Base-by-base conservation (phyloP, 1,284 basidiomycete species). In the Phenoliferia sp. region DNA sequence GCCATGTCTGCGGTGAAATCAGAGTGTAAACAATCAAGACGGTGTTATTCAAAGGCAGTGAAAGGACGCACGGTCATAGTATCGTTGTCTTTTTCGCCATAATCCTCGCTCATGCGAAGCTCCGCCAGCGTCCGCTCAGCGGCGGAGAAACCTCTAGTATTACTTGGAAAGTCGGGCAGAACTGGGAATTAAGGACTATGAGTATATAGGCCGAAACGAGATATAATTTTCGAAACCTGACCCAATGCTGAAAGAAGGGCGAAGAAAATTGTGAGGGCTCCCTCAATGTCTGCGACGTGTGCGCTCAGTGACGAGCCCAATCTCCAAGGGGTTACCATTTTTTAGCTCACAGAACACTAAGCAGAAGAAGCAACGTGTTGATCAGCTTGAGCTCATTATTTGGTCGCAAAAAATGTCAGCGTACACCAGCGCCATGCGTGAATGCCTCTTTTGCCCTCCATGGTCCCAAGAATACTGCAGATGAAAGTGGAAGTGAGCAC, bases 371-470 rank as follows among this genome's bases (percentile, higher is more conserved):
- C n/a, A n/a, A n/a, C n/a, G n/a, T n/a, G n/a, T n/a, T n/a, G n/a
- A n/a, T n/a, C n/a, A n/a, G n/a, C n/a, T n/a, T n/a, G n/a, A n/a
- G n/a, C n/a, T n/a, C n/a, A n/a, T n/a, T n/a, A n/a, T n/a, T n/a
- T n/a, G n/a, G n/a, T n/a, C n/a, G n/a, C n/a, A n/a, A n/a, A n/a
- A n/a, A n/a, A n/a, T n/a, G n/a, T n/a, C n/a, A n/a, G n/a, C n/a
- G n/a, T n/a, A n/a, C n/a, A 80, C 88, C 88, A 88, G 78, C 85
- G 80, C 89, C 89, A 90, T 4, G 86, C 88, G 55, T 88, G 86
- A 59, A 88, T 86, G 1, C 88, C 88, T 31, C 83, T 79, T 64
- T 81, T 82, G 2, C 87, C 87, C 67, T 90, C 84, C 88, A 90
- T 88, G 54, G 82, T 82, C 6, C 82, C 80, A 26, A 90, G 81